Percentiles rank a stretch among this genome's conserved stretches.
Evolutionary conservation across 495 filamentous ascomycete genomes (phyloP).

Genomic region (Parathielavia hyrcaniae): DNA sequence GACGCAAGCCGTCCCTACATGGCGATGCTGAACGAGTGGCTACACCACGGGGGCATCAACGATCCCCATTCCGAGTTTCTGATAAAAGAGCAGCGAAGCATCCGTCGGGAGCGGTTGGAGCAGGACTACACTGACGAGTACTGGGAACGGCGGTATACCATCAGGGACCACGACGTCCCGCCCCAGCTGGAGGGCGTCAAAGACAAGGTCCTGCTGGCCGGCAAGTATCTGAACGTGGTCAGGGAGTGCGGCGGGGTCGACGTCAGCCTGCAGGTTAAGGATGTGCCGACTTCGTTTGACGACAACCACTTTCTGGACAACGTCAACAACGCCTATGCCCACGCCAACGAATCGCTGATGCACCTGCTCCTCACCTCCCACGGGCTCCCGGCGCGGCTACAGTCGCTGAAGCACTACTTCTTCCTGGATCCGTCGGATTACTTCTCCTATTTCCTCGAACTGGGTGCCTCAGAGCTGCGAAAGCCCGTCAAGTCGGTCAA

Average conservation of each 20-base stretch:
- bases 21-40: slow-evolving; percentile 97
- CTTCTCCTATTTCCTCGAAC: slow-evolving; percentile 94
- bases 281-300: slow-evolving; percentile 87
- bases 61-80: slow-evolving; percentile 93
- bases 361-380: slow-evolving; percentile 88
- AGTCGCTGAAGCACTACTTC: slow-evolving; percentile 96
- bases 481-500: slow-evolving; percentile 87
- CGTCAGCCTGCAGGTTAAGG: slow-evolving; percentile 78
- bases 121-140: slow-evolving; percentile 98
- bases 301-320: slow-evolving; percentile 88
- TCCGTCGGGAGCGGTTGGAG: slow-evolving; percentile 81
- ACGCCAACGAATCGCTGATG: slow-evolving; percentile 91
- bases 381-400: slow-evolving; percentile 74
- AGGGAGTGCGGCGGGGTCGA: slow-evolving; percentile 95
- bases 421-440: slow-evolving; percentile 97
- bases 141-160: slow-evolving; percentile 96
- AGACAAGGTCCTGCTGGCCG: slow-evolving; percentile 88
- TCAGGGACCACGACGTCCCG: slow-evolving; percentile 82
- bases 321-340: slow-evolving; percentile 87
- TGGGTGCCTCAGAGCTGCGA: slow-evolving; percentile 76
- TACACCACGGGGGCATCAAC: slow-evolving; percentile 91
- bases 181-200: slow-evolving; percentile 88
- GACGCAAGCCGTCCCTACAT: slow-evolving; percentile 94
- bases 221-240: slow-evolving; percentile 97
- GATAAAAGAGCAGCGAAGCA: slow-evolving; percentile 92